Evolutionary conservation across 768 basidiomycete genomes (phyloP), one percentile per base, ranked within the genome.

Genomic region (Suillus hirtellus): DNA sequence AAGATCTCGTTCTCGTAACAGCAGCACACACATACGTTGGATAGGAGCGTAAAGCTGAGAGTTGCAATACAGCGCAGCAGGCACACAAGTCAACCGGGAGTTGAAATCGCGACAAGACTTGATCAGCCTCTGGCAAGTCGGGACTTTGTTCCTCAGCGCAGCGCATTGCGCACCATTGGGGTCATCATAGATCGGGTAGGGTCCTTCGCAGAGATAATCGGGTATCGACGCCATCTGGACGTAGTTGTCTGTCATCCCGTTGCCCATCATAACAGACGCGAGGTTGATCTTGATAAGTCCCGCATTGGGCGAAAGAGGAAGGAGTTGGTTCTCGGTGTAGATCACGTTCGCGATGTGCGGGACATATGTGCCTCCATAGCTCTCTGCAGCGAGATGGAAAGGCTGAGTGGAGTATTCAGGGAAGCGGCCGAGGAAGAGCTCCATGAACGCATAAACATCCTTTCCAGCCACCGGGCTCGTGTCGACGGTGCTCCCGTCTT

Each of bases 281-380:
- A 96, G 83, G 77, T 95, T 94, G 76, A 97, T 87, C 66, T 82
- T 81, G 68, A 85, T 80, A 47, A 93, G 73, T n/a, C 77, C 74
- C 0, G 84, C 81, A 9, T 72, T 74, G 52, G 82, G 77, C 6
- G 74, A 72, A 27, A 82, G 66, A 12, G 81, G 72, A 21, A 86
- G 77, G 60, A 82, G 81, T 74, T 86, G 82, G 76, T 95, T 96
- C 76, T 88, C 83, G 66, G 88, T 82, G 82, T 91, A 79, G 67
- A 98, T 95, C 59, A 89, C 82, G 63, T 80, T 89, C 24, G 92
- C 95, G 65, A 96, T 90, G 75, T 94, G 88, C 19, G 95, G 95
- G 2, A 87, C 89, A 67, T 93, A 96, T 0, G 85, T 88, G 1
- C 92, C 92, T 58, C 83, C 84, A 54, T 93, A 93, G 68, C 89